Evolutionary conservation across 1,284 basidiomycete species (phyloP).

Genomic region (Singerocomus rubriflavus): DNA sequence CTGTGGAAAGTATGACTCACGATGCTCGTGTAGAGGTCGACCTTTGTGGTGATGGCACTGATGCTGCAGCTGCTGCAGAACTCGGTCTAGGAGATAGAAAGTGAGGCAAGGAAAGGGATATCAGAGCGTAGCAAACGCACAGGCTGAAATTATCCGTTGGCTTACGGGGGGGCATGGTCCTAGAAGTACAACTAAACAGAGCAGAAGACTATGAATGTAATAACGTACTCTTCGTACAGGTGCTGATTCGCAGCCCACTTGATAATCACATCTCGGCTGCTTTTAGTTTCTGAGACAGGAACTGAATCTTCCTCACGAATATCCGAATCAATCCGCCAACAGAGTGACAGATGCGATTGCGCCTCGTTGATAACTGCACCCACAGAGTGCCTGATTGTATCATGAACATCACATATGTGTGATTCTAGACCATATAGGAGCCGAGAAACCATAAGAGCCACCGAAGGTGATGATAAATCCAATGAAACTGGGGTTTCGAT

Average conservation of each 20-base stretch:
- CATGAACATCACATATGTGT: not conserved
- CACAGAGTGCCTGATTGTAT: constrained; percentile 2
- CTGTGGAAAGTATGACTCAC: not conserved
- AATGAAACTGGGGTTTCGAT: constrained; percentile 2
- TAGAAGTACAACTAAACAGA: no score
- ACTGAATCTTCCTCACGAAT: not conserved
- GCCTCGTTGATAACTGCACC: not conserved
- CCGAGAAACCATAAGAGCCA: constrained; percentile 2
- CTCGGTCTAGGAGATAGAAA: no score
- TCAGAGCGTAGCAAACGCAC: no score
- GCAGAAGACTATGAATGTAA: no score
- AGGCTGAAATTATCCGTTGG: not conserved
- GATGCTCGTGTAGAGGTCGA: not conserved
- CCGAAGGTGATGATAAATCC: constrained; percentile 6
- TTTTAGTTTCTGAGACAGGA: not conserved
- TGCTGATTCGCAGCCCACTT: not conserved
- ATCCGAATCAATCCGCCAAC: constrained; percentile 12
- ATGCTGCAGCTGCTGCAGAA: no score
- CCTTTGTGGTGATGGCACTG: not conserved
- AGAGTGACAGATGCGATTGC: not conserved
- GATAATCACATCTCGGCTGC: not conserved
- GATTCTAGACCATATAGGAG: constrained; percentile 1
- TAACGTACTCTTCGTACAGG: not conserved
- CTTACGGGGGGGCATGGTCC: not conserved
- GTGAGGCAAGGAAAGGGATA: no score